Evolutionary conservation across 2,329 filamentous ascomycete species (phyloP).

Genomic region (Fusarium kyushuense): DNA sequence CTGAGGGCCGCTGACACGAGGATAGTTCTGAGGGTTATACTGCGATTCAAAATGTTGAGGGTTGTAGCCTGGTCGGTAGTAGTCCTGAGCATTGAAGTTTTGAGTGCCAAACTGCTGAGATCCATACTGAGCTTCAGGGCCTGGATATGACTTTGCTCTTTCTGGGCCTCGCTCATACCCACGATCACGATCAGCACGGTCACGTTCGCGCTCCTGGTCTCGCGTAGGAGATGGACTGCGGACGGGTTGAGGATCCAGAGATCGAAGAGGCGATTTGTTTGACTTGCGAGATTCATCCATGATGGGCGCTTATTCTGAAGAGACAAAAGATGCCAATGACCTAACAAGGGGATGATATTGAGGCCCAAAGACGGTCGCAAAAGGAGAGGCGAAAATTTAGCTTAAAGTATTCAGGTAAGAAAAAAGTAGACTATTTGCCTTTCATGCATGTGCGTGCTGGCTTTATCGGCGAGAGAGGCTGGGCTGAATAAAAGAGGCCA

Average conservation of each 20-base stretch:
- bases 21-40: conserved; percentile 43
- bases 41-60: conserved; percentile 40
- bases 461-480: conserved; percentile 38
- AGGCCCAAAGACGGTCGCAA: conserved; percentile 14
- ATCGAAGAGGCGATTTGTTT: conserved; percentile 43
- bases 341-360: conserved; percentile 5
- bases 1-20: conserved; percentile 37
- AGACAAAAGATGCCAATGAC: background rate
- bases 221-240: conserved; percentile 44
- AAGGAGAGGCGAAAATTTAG: conserved; percentile 15
- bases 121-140: conserved; percentile 39
- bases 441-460: conserved; percentile 36
- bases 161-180: conserved; percentile 35
- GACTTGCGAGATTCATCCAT: conserved; percentile 41
- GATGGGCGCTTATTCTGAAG: conserved; percentile 4
- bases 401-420: conserved; percentile 4
- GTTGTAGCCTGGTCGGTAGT: conserved; percentile 31
- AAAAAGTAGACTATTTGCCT: conserved; percentile 1
- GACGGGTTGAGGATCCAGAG: conserved; percentile 48
- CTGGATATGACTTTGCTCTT: conserved; percentile 40
- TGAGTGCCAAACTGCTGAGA: conserved; percentile 27
- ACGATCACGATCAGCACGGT: conserved; percentile 3
- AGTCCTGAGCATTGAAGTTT: conserved; percentile 38
- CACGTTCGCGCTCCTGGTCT: conserved; percentile 25
- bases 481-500: conserved; percentile 39